Evolutionary conservation across 1,284 basidiomycete genomes (phyloP), one percentile per base, ranked within the genome.

Genomic region (Xerocomus alliaceus): DNA sequence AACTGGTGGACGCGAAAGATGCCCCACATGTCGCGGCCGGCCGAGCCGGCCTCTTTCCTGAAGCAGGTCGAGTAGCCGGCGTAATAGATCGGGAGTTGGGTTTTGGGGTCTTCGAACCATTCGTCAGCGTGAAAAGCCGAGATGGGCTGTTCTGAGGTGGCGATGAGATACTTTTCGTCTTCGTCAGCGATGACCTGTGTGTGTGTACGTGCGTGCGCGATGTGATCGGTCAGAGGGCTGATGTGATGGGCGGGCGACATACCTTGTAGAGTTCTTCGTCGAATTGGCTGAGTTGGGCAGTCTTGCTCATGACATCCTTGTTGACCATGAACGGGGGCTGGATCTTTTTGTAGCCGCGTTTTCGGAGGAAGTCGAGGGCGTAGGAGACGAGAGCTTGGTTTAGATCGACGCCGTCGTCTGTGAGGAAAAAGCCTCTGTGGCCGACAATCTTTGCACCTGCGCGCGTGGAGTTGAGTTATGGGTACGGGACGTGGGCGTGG

Each of bases 1-100:
- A 99, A 99, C 79, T 99, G 97, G 78, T 99, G 97, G 54, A 99
- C 96, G 39, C 97, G 93, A 89, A 99, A 99, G 79, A 98, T 98
- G 61, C 97, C 97, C 95, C 97, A 98, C 81, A 97, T 98, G 73
- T 99, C 97, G 60, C 95, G 91, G 18, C 97, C 97, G 47, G 95
- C 94, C 7, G 94, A 92, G 50, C 97, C 97, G 6, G 97, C 97
- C 81, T 99, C 97, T 80, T 98, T 99, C 50, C 97, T 88, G 90
- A 99, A 99, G 78, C 97, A 99, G n/a, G 97, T 99, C 71, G 89
- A 91, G 76, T 90, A 91, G 17, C 90, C 90, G 0, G 90, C 93
- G 72, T 89, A 95, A 79, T 86, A 84, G 76, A 98, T 86, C 10
- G 97, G 97, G 13, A 99, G 88, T 76, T 97, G 94, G 46, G 86